phyloP scores from a whole-genome alignment of 768 basidiomycete genomes.

The Hebeloma cylindrosporum region DNA sequence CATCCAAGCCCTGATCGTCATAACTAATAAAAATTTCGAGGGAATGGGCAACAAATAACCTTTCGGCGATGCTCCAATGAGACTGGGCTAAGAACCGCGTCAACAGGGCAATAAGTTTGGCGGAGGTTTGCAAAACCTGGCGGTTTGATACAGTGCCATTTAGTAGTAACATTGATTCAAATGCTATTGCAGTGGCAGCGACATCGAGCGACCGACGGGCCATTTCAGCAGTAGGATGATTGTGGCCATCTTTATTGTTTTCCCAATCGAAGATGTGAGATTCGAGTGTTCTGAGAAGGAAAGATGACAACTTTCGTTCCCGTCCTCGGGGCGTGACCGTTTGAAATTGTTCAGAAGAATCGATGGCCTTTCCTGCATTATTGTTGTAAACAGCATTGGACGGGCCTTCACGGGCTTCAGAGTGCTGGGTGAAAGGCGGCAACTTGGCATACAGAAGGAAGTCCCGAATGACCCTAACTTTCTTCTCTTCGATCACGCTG shows the following conservation, averaged over 20 bases:
- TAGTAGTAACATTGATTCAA: conserved; percentile 62
- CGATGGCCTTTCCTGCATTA: neutral
- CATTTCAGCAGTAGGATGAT: conserved; percentile 55
- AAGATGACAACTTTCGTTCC: conserved; percentile 62
- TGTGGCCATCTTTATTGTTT: conserved; percentile 25
- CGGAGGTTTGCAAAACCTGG: conserved; percentile 62
- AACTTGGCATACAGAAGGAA: conserved; percentile 69
- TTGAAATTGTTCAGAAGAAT: conserved; percentile 22
- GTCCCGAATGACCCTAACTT: conserved; percentile 60
- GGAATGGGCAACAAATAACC: conserved; percentile 60
- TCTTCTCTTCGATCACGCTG: conserved; percentile 56
- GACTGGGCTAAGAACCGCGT: conserved; percentile 39
- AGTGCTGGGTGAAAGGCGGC: conserved; percentile 35
- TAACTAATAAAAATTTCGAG: conserved; percentile 63
- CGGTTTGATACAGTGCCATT: conserved; percentile 66
- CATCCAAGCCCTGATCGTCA: conserved; percentile 29
- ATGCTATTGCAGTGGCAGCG: conserved; percentile 62
- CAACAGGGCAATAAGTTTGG: conserved; percentile 42
- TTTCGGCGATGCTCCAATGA: conserved; percentile 63
- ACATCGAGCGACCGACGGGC: conserved; percentile 70
- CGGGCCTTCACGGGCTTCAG: neutral
- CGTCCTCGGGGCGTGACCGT: conserved; percentile 50
- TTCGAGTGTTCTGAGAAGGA: conserved; percentile 64
- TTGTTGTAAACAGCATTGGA: neutral
- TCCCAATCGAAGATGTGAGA: conserved; percentile 51